Conservation (phyloP, 75 land plant species). For the Picea sitchensis region DNA sequence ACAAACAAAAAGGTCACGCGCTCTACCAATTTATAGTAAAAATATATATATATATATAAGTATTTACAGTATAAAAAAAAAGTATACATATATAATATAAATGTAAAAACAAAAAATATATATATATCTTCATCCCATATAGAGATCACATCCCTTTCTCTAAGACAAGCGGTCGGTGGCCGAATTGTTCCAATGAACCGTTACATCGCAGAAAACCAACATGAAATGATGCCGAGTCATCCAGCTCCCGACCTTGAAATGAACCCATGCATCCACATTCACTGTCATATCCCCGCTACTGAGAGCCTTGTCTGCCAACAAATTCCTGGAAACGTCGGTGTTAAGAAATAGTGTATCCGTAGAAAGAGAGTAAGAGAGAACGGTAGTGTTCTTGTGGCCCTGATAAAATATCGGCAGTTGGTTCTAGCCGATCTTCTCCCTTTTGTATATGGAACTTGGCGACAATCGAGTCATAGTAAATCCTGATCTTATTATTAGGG, state of each 20-base stretch:
- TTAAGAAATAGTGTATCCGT: constrained; percentile 15
- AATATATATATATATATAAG: no score
- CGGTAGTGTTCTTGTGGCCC: constrained; percentile 59
- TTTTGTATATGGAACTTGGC: constrained; percentile 32
- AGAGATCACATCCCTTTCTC: no score
- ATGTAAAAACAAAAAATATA: no score
- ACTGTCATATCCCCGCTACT: constrained; percentile 31
- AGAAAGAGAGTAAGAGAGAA: constrained; percentile 5
- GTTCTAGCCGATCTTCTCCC: constrained; percentile 26
- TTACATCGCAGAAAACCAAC: no score
- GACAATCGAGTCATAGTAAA: constrained; percentile 49
- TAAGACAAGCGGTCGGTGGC: no score
- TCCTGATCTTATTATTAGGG: constrained; percentile 67
- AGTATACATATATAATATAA: no score
- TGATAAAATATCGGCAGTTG: constrained; percentile 49
- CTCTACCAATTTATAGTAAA: no score
- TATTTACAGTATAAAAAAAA: no score
- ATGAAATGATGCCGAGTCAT: constrained; percentile 2
- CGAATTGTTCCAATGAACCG: no score
- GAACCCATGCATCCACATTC: constrained; percentile 29
- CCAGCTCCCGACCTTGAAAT: constrained; percentile 59
- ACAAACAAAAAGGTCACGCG: no score
- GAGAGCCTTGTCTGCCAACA: constrained; percentile 2
- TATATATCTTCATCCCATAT: no score
- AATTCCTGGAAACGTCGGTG: constrained; percentile 10